Evolutionary conservation across 306 rosid species (phyloP).

Genomic region (Ormosia emarginata): DNA sequence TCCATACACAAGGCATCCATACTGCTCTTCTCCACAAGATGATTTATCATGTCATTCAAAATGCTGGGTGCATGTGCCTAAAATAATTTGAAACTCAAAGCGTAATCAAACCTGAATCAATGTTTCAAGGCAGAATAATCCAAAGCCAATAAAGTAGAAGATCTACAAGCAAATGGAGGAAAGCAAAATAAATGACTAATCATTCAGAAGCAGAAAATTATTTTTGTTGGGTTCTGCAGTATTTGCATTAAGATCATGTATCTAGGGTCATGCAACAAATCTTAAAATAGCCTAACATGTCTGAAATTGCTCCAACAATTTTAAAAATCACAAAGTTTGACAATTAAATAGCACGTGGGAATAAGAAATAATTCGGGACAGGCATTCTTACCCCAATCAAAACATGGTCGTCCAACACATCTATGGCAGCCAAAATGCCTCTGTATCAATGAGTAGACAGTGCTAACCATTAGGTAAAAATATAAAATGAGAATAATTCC

Average conservation of each 20-base stretch:
- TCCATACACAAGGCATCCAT: too few species aligned
- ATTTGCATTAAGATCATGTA: too few species aligned
- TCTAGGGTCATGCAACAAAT: too few species aligned
- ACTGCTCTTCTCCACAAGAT: slow-evolving; percentile 11
- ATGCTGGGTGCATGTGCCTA: not conserved
- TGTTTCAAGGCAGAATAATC: slow-evolving; percentile 68
- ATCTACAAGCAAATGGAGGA: slow-evolving; percentile 43
- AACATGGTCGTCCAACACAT: slow-evolving; percentile 43
- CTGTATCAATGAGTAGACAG: slow-evolving; percentile 46
- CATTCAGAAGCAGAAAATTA: too few species aligned
- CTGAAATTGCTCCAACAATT: not conserved
- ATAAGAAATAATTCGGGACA: not conserved
- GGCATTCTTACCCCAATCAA: slow-evolving; percentile 75
- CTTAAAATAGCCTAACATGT: not conserved
- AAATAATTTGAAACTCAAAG: not conserved
- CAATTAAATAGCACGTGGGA: not conserved
- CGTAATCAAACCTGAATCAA: slow-evolving; percentile 62
- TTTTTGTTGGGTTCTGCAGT: too few species aligned
- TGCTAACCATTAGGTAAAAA: too few species aligned
- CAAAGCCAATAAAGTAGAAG: slow-evolving; percentile 89
- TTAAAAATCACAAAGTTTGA: not conserved
- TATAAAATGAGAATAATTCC: too few species aligned
- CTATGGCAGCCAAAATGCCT: slow-evolving; percentile 81
- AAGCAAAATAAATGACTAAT: not conserved
- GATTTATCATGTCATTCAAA: slow-evolving; percentile 18